phyloP scores from a whole-genome alignment of 208 protist genomes.

The Lotmaria passim region DNA sequence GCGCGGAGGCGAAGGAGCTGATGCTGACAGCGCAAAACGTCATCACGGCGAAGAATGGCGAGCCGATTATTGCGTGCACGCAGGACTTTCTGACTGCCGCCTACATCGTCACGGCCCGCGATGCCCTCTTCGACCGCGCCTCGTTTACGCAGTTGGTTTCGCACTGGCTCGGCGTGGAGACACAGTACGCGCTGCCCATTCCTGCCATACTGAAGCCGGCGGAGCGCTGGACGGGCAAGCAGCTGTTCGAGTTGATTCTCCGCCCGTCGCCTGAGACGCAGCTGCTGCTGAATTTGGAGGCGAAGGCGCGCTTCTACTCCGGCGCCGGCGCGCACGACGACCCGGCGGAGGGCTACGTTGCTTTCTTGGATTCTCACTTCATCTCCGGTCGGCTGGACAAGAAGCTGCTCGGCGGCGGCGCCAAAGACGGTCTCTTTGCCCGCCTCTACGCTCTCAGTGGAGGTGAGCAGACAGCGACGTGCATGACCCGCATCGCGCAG shows the following conservation, averaged over 20 bases:
- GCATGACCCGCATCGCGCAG: conserved; percentile 96
- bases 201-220: conserved; percentile 97
- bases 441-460: conserved; percentile 92
- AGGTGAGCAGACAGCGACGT: conserved; percentile 80
- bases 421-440: conserved; percentile 97
- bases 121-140: conserved; percentile 96
- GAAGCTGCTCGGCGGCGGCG: conserved; percentile 94
- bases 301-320: conserved; percentile 92
- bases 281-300: conserved; percentile 92
- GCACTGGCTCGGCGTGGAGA: conserved; percentile 82
- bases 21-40: conserved; percentile 98
- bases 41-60: conserved; percentile 98
- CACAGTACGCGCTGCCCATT: conserved; percentile 93
- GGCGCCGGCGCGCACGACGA: conserved; percentile 68
- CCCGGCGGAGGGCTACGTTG: conserved; percentile 94
- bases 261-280: conserved; percentile 54
- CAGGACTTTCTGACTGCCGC: conserved; percentile 99
- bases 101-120: conserved; percentile 96
- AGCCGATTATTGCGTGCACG: conserved; percentile 98
- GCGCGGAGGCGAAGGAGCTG: conserved; percentile 96
- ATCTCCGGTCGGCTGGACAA: conserved; percentile 98
- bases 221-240: conserved; percentile 99
- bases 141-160: conserved; percentile 91
- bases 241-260: conserved; percentile 96
- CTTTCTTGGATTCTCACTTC: conserved; percentile 93